Base-by-base conservation (phyloP, 2,329 filamentous ascomycete genomes). In the Kalmusia sp. region DNA sequence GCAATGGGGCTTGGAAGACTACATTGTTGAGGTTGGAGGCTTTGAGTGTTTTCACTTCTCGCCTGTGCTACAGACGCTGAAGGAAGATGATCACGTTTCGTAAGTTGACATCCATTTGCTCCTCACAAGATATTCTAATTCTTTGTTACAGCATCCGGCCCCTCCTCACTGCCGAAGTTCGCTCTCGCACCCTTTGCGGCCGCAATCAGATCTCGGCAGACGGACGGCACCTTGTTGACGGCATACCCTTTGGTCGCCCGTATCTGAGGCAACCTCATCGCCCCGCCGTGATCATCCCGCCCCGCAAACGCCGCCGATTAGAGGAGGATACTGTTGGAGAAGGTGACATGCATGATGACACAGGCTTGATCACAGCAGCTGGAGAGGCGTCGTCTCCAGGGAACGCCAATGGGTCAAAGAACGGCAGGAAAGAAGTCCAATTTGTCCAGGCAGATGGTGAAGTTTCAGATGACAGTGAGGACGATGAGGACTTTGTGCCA, bases 1-100 rank as follows among this genome's bases (percentile, higher is more conserved):
- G 34, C 81, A 92, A 54, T 96, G 92, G 91, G 92, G 91, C 0
- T 77, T 96, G 3, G 93, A 97, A 67, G 91, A 97, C 70, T 98
- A 98, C 73, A 84, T 84, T 7, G 91, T 96, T 25, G 90, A 96
- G 73, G 81, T 96, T 3, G 78, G 75, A 15, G 86, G 84, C 39
- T 97, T 91, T 61, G 93, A 98, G 75, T 95, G 91, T 64, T 76
- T 97, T 51, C 93, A 97, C 76, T 98, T 91, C 65, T 88, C 91
- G 70, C 80, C 84, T 17, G 82, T 96, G 5, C 79, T 81, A 12
- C 82, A 83, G 38, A 79, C 95, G 8, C 78, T 96, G 52, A 89
- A 90, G 62, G 88, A 93, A 46, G 92, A 95, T 49, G 93, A 97
- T 65, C 86, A 93, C 72, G 84, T 97, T 51, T 80, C 90, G 89